Conservation (phyloP, 2,329 filamentous ascomycete genomes). For the Teratosphaeria pseudoeucalypti region DNA sequence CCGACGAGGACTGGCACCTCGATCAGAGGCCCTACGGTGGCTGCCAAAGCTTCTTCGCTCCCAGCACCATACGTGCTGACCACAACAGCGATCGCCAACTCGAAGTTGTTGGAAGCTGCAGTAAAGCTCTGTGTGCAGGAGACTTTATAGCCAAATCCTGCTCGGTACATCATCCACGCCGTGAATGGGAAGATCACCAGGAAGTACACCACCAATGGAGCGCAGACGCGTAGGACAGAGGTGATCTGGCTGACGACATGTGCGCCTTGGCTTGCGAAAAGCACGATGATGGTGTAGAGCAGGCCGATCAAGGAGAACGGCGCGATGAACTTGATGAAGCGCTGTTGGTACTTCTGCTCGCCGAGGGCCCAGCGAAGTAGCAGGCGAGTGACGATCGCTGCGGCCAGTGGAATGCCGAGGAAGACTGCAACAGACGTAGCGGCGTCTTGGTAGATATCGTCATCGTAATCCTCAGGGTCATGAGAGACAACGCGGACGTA, state of each 20-base stretch:
- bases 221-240: conserved; percentile 68
- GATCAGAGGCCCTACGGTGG: conserved; percentile 75
- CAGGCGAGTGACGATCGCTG: conserved; percentile 67
- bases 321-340: conserved; percentile 59
- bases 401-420: conserved; percentile 68
- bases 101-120: conserved; percentile 87
- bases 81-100: conserved; percentile 80
- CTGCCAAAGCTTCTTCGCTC: conserved; percentile 70
- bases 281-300: conserved; percentile 74
- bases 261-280: conserved; percentile 72
- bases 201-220: conserved; percentile 76
- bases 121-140: conserved; percentile 74
- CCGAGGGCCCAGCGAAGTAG: conserved; percentile 46
- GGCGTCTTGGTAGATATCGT: conserved; percentile 38
- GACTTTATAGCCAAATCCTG: conserved; percentile 65
- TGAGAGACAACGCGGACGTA: conserved; percentile 53
- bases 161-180: conserved; percentile 47
- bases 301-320: conserved; percentile 75
- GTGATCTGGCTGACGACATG: conserved; percentile 75
- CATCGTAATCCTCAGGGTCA: conserved; percentile 31
- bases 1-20: conserved; percentile 74
- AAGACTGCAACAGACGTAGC: conserved; percentile 77
- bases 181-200: conserved; percentile 56
- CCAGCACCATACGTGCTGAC: conserved; percentile 68
- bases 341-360: conserved; percentile 52